Conservation (phyloP, 1,139 yeast species). For the Protomyces macrosporus region DNA sequence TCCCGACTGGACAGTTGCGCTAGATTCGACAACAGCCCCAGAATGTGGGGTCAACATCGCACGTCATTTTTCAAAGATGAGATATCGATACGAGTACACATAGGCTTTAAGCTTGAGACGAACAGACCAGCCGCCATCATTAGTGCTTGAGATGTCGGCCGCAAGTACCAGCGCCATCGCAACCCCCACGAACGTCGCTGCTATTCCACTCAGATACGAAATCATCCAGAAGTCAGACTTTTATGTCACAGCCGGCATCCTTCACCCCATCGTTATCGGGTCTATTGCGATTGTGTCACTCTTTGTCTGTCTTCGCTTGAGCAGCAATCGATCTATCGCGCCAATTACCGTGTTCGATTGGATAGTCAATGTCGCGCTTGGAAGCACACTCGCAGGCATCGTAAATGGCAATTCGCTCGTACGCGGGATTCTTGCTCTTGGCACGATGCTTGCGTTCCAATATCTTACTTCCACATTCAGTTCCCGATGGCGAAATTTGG, state of each 20-base stretch:
- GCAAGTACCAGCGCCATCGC: neutral
- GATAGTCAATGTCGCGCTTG: neutral
- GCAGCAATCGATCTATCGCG: neutral
- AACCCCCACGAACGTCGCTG: neutral
- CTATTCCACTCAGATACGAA: neutral
- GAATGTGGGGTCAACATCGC: no score
- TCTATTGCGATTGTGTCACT: neutral
- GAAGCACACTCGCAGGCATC: neutral
- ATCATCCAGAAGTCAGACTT: neutral
- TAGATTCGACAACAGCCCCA: no score
- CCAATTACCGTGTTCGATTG: neutral
- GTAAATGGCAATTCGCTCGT: no score
- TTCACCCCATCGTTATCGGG: neutral
- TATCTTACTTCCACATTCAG: no score
- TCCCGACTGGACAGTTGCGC: no score
- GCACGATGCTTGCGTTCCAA: no score
- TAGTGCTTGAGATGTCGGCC: neutral
- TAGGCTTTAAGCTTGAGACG: no score
- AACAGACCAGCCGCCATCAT: neutral
- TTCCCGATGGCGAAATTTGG: no score
- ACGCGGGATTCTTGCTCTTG: no score
- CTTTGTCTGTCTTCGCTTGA: neutral
- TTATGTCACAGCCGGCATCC: neutral
- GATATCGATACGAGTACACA: no score
- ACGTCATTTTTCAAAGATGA: no score